Evolutionary conservation across 23 red algal genomes (phyloP), one percentile per base, ranked within the genome.

Genomic region (Gracilaria domingensis): DNA sequence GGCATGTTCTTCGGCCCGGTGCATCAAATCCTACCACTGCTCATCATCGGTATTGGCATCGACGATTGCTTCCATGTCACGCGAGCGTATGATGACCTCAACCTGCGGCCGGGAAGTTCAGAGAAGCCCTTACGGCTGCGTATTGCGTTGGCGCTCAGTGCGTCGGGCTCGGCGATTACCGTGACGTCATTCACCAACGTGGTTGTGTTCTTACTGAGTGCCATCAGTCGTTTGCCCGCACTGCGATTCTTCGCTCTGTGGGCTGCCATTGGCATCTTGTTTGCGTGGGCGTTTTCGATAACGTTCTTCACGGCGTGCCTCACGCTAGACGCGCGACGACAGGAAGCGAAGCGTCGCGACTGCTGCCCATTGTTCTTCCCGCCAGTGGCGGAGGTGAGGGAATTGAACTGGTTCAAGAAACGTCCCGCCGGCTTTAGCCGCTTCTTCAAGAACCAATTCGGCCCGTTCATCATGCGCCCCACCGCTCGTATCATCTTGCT

Each of bases 31-130:
- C 85, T 95, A 18, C 93, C 93, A 35, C 77, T 95, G 0, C 84
- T 95, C n/a, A 47, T 95, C 51, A 70, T 95, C 29, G 93, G 93
- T 56, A 88, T 95, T 58, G 93, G 93, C 12, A 88, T 88, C 42
- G 93, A 95, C 47, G 93, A 95, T 56, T 83, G 83, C 66, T 95
- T 95, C 83, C 84, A 89, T 55, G 65, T 95, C 42, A 88, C 85
- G 4, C 83, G 80, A 11, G 69, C 93, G 25, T 59, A 59, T 17
- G 84, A 95, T 67, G 84, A 95, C 23, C 61, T 83, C 35, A 69
- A 69, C 57, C 25, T 56, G 24, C 36, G 35, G 2, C 26, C 81
- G 44, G 55, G 61, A 17, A 44, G 42, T 30, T 12, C 36, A 0
- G 45, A 65, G 16, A 89, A 88, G 60, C 35, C 83, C 17, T 12